Evolutionary conservation across 2,329 filamentous ascomycete species (phyloP), one percentile per base, ranked within the genome.

Genomic region (Fonsecaea monophora): DNA sequence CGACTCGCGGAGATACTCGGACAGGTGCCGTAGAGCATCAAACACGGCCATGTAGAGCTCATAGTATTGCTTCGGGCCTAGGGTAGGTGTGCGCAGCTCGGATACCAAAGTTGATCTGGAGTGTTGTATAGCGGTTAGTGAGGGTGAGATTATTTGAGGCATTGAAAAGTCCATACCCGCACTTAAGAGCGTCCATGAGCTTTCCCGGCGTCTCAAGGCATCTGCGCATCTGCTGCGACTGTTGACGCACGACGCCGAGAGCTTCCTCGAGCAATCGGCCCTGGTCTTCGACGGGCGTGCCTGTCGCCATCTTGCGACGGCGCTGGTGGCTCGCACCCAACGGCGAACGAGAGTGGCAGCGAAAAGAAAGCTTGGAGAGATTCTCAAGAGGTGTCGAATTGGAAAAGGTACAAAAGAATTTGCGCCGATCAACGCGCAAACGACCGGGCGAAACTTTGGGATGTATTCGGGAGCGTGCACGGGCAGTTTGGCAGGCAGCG

Each of bases 31-130:
- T 77, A 99, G 83, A 71, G 96, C 94, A 83, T 99, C 95, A 81
- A 99, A 99, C 70, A 99, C 93, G 72, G 95, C 88, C 95, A 99
- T 99, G 83, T 99, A 99, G 66, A 99, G 87, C 83, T 99, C 96
- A 80, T 99, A 99, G 84, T 99, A 99, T 81, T 99, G 95, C 81
- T 99, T 99, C 38, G 95, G 95, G n/a, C 95, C 93, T 60, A 99
- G 87, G 75, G 92, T 97, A 79, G 94, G 96, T 4, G 95, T 99
- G 74, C 95, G 92, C 75, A 99, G 87, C 80, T 99, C 95, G n/a
- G 95, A 97, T 68, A 99, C 94, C 70, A 99, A 87, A 21, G 95
- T 99, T 50, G 95, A 99, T 82, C 95, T 98, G 77, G 32, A 35
- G 18, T 54, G 59, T 57, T 48, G 62, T 60, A 56, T 35, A 45